These are phyloP conservation scores for Phlyctochytrium bullatum DNA, from an alignment of 192 early-diverging fungal species.

Conservation along the genomic window DNA sequence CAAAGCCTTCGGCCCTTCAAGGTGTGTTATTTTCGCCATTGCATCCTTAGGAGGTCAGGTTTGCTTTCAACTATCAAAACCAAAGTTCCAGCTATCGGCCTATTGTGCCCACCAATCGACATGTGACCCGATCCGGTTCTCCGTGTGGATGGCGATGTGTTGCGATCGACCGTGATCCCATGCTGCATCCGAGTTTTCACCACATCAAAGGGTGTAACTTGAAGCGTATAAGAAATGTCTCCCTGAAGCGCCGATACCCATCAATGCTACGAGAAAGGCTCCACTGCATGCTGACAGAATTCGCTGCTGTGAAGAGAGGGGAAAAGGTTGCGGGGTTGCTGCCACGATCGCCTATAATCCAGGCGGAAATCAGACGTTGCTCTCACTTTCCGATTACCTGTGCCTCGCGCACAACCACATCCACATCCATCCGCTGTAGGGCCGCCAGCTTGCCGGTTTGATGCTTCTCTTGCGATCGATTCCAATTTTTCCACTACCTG, in stretches of 20 bases:
- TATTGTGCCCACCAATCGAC: too few relatives aligned
- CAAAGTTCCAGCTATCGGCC: too few relatives aligned
- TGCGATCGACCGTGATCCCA: conserved; percentile 15
- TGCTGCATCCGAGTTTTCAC: conserved; percentile 85
- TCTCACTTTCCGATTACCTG: not conserved
- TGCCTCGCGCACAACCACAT: not conserved
- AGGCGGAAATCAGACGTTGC: not conserved
- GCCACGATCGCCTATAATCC: not conserved
- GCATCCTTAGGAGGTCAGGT: not conserved
- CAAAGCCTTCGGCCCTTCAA: conserved; percentile 76
- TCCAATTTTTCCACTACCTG: too few relatives aligned
- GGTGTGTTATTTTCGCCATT: not conserved
- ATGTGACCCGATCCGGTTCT: too few relatives aligned
- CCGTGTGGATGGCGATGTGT: too few relatives aligned
- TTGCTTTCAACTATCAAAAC: too few relatives aligned
- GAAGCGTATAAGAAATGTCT: not conserved
- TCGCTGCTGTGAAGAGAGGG: conserved; percentile 50
- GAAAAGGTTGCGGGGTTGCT: not conserved
- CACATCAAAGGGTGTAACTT: conserved; percentile 84
- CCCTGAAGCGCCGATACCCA: conserved; percentile 47
- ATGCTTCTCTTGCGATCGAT: too few relatives aligned
- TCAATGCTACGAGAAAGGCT: conserved; percentile 75
- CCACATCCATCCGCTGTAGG: not conserved
- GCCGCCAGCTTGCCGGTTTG: not conserved
- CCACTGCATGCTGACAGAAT: conserved; percentile 82